phyloP scores from a whole-genome alignment of 2,329 filamentous ascomycete species.

The Neospermospora avenae region DNA sequence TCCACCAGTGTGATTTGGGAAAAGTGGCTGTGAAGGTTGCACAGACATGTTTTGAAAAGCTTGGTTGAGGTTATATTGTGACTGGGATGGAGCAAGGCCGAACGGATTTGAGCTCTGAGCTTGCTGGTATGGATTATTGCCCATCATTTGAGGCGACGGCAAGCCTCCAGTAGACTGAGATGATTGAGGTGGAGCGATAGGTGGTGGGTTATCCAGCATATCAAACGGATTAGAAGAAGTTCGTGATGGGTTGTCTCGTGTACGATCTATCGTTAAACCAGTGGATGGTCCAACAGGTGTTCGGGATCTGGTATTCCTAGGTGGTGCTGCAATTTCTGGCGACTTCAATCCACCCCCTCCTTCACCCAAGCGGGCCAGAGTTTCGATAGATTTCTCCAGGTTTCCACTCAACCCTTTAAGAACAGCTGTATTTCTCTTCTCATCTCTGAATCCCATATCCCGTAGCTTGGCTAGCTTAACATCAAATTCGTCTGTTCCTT shows the following conservation, averaged over 20 bases:
- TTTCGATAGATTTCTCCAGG: constrained; percentile 80
- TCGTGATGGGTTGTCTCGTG: constrained; percentile 18
- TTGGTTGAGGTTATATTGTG: constrained; percentile 47
- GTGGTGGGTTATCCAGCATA: constrained; percentile 39
- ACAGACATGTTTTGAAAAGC: constrained; percentile 76
- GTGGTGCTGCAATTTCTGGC: constrained; percentile 9
- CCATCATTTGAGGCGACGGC: constrained; percentile 47
- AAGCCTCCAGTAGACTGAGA: constrained; percentile 63
- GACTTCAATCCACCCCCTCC: constrained; percentile 42
- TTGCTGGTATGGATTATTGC: constrained; percentile 31
- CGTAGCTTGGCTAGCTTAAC: constrained; percentile 72
- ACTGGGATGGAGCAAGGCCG: constrained; percentile 43
- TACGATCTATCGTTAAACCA: constrained; percentile 31
- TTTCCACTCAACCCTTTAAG: constrained; percentile 82
- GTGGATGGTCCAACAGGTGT: constrained; percentile 47
- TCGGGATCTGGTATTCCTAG: constrained; percentile 42
- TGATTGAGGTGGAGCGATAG: constrained; percentile 56
- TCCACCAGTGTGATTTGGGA: constrained; percentile 73
- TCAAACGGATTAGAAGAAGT: constrained; percentile 69
- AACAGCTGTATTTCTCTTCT: constrained; percentile 75
- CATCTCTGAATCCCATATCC: constrained; percentile 90
- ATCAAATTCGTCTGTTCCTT: constrained; percentile 58
- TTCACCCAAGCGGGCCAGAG: constrained; percentile 79
- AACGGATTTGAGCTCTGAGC: constrained; percentile 63
- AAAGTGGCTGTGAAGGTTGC: constrained; percentile 56